Conservation (phyloP, 371 early-diverging fungal genomes). For the Actinomortierella wolfii region DNA sequence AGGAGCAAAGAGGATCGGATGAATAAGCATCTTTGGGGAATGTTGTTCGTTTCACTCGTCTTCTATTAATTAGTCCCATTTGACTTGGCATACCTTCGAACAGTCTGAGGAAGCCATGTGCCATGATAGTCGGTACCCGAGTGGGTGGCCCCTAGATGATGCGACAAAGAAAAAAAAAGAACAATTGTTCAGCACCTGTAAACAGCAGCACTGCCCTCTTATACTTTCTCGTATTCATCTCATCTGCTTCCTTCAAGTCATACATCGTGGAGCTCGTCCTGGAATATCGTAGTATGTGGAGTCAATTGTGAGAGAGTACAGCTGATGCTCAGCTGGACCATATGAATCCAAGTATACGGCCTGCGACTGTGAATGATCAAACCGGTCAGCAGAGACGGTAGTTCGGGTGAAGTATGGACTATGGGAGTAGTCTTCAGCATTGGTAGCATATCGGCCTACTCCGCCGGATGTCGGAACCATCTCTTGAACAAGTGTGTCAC, state of each 20-base stretch:
- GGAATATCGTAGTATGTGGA: constrained; percentile 90
- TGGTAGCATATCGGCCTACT: constrained; percentile 51
- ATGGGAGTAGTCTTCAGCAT: constrained; percentile 82
- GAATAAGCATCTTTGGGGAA: background rate
- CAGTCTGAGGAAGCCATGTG: constrained; percentile 95
- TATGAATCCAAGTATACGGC: constrained; percentile 64
- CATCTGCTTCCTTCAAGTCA: constrained; percentile 4
- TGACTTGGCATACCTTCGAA: constrained; percentile 62
- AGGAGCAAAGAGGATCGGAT: background rate
- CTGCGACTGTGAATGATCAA: constrained; percentile 52
- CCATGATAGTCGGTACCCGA: constrained; percentile 93
- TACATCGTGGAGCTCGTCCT: constrained; percentile 87
- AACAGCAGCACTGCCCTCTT: too few species aligned
- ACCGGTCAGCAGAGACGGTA: constrained; percentile 55
- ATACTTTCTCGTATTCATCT: background rate
- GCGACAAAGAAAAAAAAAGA: background rate
- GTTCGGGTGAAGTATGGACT: constrained; percentile 80
- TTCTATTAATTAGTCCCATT: too few species aligned
- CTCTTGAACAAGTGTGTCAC: background rate
- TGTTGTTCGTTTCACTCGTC: too few species aligned
- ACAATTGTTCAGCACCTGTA: too few species aligned
- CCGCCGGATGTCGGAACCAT: background rate
- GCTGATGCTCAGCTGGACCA: constrained; percentile 79
- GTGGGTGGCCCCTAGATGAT: constrained; percentile 75
- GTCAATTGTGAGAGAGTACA: constrained; percentile 79